Evolutionary conservation across 192 early-diverging fungal species (phyloP).

Genomic region (Coemansia sp.): DNA sequence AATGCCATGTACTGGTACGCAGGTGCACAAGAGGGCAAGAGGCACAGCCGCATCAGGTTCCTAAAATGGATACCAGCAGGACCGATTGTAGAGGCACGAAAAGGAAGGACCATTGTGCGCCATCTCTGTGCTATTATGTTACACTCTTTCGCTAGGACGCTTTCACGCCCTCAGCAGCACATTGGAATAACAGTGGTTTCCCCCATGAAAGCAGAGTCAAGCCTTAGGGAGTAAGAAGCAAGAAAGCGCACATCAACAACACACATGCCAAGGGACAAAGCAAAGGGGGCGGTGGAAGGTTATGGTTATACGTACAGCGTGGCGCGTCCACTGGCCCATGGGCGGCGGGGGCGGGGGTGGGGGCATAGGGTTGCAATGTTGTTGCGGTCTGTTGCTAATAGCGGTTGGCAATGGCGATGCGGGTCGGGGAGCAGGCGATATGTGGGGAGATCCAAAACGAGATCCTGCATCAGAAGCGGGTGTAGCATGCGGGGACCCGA

Average conservation of each 20-base stretch:
- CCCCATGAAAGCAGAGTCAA: not conserved
- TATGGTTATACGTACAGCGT: constrained; percentile 27
- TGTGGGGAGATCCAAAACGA: not conserved
- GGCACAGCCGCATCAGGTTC: not conserved
- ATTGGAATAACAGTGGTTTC: not conserved
- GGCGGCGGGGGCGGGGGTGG: not conserved
- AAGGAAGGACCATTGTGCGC: not conserved
- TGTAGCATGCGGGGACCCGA: not conserved
- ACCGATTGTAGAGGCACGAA: constrained; percentile 1
- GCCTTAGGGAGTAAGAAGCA: not conserved
- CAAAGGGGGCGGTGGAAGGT: not conserved
- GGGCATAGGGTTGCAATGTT: constrained; percentile 4
- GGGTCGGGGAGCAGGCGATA: not conserved
- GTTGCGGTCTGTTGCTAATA: not conserved
- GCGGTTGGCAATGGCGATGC: constrained; percentile 5
- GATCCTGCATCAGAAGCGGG: not conserved
- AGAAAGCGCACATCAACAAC: not conserved
- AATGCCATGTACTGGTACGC: not conserved
- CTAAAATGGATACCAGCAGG: constrained; percentile 3
- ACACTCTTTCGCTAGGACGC: not conserved
- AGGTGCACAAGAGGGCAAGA: not conserved
- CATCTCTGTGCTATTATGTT: not conserved
- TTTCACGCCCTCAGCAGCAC: not conserved
- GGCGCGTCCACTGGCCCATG: constrained; percentile 9
- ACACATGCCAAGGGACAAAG: not conserved